Evolutionary conservation across 2,329 filamentous ascomycete species (phyloP).

Genomic region (Colletotrichum lupini): DNA sequence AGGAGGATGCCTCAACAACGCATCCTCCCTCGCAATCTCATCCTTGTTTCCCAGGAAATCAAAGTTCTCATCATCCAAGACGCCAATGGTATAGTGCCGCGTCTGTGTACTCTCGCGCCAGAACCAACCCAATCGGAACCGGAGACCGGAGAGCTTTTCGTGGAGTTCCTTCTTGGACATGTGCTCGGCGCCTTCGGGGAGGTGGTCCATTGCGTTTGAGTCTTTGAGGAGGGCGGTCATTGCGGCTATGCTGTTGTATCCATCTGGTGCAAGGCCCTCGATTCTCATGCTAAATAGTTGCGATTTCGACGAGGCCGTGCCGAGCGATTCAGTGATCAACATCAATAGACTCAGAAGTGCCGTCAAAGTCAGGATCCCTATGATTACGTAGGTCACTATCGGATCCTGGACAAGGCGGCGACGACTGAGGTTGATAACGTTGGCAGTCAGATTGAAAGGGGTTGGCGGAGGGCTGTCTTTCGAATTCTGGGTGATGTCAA

Average conservation of each 20-base stretch:
- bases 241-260: background rate
- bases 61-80: background rate
- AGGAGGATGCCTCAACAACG: no score
- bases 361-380: background rate
- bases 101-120: background rate
- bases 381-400: background rate
- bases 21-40: no score
- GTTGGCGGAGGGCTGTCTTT: background rate
- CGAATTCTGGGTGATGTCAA: background rate
- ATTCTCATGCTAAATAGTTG: background rate
- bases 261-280: constrained; percentile 3
- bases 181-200: background rate
- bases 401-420: constrained; percentile 11
- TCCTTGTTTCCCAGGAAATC: no score
- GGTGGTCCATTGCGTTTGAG: background rate
- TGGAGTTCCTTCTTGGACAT: background rate
- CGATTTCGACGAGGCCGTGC: no score
- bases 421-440: background rate
- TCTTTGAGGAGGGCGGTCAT: background rate
- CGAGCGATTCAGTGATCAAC: no score
- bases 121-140: constrained; percentile 21
- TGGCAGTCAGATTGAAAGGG: background rate
- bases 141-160: background rate
- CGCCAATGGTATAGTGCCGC: background rate
- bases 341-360: no score